Base-by-base conservation (phyloP, 108 stramenopile species). In the Phaeodactylum tricornutum region DNA sequence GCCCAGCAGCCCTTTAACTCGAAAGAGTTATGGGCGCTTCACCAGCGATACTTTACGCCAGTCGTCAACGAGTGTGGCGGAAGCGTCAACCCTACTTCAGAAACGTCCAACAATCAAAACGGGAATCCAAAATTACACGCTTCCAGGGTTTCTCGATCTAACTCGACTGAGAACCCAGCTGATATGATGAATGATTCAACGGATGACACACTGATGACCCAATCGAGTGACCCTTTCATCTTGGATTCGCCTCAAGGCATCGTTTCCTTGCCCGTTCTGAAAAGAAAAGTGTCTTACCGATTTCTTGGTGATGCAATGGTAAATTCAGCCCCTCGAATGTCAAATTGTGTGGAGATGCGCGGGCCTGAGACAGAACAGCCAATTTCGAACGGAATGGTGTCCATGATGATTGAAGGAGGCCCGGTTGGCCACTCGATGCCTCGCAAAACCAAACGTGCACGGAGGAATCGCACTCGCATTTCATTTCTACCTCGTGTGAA, bases 41-140 rank as follows among this genome's bases (percentile, higher is more conserved):
- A 88, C 51, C 77, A 79, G 34, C 73, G 81, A 49, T 88, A 81
- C 40, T 84, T 81, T 43, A 79, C 87, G 29, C 80, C 82, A 4
- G 76, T 75, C 24, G 69, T 76, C 32, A 68, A 71, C 16, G 82
- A 84, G 50, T 77, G 63, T 39, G 79, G 78, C 38, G 77, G 62
- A 11, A 66, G 46, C 2, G 41, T 34, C 33, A 26, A 20, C 15
- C 29, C 43, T 23, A 42, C 53, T n/a, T 15, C 36, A 24, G 22
- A 39, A 17, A 30, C n/a, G 9, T 6, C 33, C 7, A 29, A 34
- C 8, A n/a, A 47, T 20, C 45, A 28, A 7, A 4, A n/a, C 45
- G 27, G 6, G 4, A n/a, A n/a, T n/a, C n/a, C n/a, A n/a, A n/a
- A n/a, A n/a, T n/a, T n/a, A n/a, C n/a, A n/a, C n/a, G 45, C 45